Evolutionary conservation across 2,329 filamentous ascomycete species (phyloP).

Genomic region (Xylariaceae sp.): DNA sequence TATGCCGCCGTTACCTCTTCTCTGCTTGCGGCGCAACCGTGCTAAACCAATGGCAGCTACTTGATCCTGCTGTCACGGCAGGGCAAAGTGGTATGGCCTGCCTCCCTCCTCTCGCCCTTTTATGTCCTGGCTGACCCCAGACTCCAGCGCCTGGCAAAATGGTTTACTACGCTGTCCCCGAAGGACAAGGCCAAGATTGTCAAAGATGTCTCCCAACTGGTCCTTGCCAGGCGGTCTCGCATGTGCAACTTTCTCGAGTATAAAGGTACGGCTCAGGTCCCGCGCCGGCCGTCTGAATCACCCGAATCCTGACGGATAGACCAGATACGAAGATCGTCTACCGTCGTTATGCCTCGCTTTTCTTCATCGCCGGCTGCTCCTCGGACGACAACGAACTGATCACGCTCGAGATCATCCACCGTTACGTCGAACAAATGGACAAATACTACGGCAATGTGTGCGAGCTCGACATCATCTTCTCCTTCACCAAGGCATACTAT

Average conservation of each 20-base stretch:
- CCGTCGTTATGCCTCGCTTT: constrained; percentile 94
- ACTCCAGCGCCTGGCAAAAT: constrained; percentile 87
- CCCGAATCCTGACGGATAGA: constrained; percentile 9
- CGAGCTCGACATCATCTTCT: constrained; percentile 99
- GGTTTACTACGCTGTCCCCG: constrained; percentile 96
- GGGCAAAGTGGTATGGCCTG: constrained; percentile 86
- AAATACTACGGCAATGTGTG: constrained; percentile 99
- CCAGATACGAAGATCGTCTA: constrained; percentile 97
- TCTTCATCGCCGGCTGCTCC: constrained; percentile 96
- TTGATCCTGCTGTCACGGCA: constrained; percentile 95
- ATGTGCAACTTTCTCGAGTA: constrained; percentile 99
- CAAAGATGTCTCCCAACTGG: constrained; percentile 97
- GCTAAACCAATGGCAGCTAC: constrained; percentile 55
- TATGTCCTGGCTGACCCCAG: constrained; percentile 16
- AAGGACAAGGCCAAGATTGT: constrained; percentile 99
- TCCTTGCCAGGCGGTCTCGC: constrained; percentile 87
- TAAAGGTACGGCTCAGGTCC: constrained; percentile 61
- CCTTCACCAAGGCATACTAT: constrained; percentile 99
- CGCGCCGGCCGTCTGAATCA: constrained; percentile 1
- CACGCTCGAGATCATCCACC: constrained; percentile 95
- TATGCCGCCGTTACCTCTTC: constrained; percentile 26
- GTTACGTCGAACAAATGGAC: constrained; percentile 99
- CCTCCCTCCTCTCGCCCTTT: constrained; percentile 26
- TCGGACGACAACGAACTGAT: constrained; percentile 98
- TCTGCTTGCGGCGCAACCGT: constrained; percentile 3